Evolutionary conservation across 352 stramenopile species (phyloP), one percentile per base, ranked within the genome.

Genomic region (Globisporangium mamillatum): DNA sequence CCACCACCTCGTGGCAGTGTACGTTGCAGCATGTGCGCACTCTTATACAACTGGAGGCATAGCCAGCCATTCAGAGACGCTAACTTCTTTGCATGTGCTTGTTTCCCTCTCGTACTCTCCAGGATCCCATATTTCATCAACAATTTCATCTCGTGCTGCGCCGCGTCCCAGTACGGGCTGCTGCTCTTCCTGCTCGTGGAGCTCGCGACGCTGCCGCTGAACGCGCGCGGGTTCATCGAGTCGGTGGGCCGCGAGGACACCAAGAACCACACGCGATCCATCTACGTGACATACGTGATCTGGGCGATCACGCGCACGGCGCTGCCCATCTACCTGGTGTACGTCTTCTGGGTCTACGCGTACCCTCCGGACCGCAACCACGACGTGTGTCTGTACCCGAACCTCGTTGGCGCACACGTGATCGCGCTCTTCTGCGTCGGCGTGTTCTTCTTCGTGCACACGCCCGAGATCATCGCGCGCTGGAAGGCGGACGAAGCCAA

Each of bases 51-150:
- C 12, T 50, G 16, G 41, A 50, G 41, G 12, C 12, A 24, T 24
- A 20, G 4, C 1, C 8, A 34, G 29, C 29, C 29, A 32, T n/a
- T 34, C 34, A 41, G 9, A 1, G 34, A 41, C 9, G 12, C 34
- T 41, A 41, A 41, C 34, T 41, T 16, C 8, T 41, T 41, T 41
- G 34, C 12, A 10, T 41, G 34, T 41, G 34, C 29, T 41, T 41
- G 34, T 41, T 16, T 41, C 9, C 34, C 29, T 12, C 34, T 4
- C 34, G 8, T 14, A 14, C 10, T 10, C 3, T 10, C 34, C 65
- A 93, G 86, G 14, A 69, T 93, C 10, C 87, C 87, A 41, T 94
- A 94, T 69, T 81, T 88, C 12, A 91, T 94, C 74, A 93, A 94
- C 82, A 94, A 94, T 72, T 94, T 94, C 63, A 69, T 91, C 20